Evolutionary conservation across 2,329 filamentous ascomycete species (phyloP), one percentile per base, ranked within the genome.

Genomic region (Diaporthe aspalathi): DNA sequence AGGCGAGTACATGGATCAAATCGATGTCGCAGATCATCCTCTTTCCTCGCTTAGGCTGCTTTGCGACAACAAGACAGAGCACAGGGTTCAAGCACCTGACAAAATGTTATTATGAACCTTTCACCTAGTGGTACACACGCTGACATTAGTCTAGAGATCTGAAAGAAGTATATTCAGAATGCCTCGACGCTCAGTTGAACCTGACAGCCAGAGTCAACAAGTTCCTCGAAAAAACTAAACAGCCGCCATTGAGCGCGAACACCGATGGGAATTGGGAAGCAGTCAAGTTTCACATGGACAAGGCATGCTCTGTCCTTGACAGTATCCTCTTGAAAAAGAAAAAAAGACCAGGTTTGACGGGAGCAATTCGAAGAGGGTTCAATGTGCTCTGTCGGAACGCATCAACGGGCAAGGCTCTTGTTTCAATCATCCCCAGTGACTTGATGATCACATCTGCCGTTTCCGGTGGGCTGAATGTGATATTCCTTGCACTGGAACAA

Each of bases 401-500:
- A 0, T 29, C 4, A 22, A 38, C 53, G 0, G 53, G 53, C 11
- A 56, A 24, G 6, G n/a, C 53, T 1, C 8, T 56, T 0, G n/a
- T 56, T 11, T 56, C 53, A 1, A 38, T 38, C 1, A 38, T 56
- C 1, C 53, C 53, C 1, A 5, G 3, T 0, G 53, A 56, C 5
- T 56, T 56, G 29, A 56, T 56, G 53, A 38, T 56, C 3, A 5
- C 53, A 16, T 56, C 53, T 38, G 53, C 53, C 16, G 53, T 56
- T 0, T 56, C 53, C 2, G 53, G 53, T 4, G 53, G 53, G 11
- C 32, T 56, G 11, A 56, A 56, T 4, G 3, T 56, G 2, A 40
- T 56, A 6, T 56, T 56, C 3, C 5, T 56, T 24, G 53, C 29
- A 0, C 53, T 56, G 5, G 53, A 56, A n/a, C 53, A 56, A 38